A percentile compares a stretch with the other conserved stretches of the same genome.
Conservation (phyloP, 2,329 filamentous ascomycete species). For the Paecilomyces fulvus region DNA sequence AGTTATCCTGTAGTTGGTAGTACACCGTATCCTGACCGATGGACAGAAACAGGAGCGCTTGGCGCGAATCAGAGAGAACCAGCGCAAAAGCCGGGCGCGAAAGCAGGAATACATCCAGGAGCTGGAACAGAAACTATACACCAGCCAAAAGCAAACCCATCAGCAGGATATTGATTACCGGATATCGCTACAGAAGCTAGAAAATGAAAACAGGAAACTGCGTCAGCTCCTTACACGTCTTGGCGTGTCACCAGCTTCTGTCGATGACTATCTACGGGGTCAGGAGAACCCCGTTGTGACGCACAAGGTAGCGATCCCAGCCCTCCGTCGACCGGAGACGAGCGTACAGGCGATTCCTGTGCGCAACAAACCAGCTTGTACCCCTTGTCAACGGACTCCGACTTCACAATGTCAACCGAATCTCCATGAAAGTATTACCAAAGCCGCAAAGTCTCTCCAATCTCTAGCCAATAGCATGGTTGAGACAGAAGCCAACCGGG, state of each 20-base stretch:
- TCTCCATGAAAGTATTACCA: not conserved
- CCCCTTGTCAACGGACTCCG: not conserved
- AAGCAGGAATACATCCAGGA: slow-evolving; percentile 29
- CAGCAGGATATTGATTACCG: slow-evolving; percentile 26
- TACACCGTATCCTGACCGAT: slow-evolving; percentile 1
- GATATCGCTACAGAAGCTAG: slow-evolving; percentile 23
- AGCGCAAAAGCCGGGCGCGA: slow-evolving; percentile 28
- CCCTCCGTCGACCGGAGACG: slow-evolving; percentile 11
- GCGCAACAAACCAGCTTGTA: not conserved
- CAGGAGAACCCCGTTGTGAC: slow-evolving; percentile 11
- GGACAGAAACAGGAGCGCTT: slow-evolving; percentile 20
- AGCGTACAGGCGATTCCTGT: not conserved
- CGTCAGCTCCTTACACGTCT: slow-evolving; percentile 16
- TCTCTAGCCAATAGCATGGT: not conserved
- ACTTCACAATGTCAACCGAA: not conserved
- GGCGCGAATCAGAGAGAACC: slow-evolving; percentile 35
- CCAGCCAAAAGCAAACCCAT: slow-evolving; percentile 18
- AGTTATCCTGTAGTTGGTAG: not conserved
- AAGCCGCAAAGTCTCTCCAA: not conserved
- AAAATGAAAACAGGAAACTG: slow-evolving; percentile 25
- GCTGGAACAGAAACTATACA: slow-evolving; percentile 23
- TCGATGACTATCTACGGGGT: slow-evolving; percentile 20
- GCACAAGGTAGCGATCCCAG: slow-evolving; percentile 29
- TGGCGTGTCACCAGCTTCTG: slow-evolving; percentile 14
- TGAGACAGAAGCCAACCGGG: not conserved